These are phyloP conservation scores for Solanum megistacrolobum DNA, from an alignment of 257 asterid genomes.

Conservation along the genomic window DNA sequence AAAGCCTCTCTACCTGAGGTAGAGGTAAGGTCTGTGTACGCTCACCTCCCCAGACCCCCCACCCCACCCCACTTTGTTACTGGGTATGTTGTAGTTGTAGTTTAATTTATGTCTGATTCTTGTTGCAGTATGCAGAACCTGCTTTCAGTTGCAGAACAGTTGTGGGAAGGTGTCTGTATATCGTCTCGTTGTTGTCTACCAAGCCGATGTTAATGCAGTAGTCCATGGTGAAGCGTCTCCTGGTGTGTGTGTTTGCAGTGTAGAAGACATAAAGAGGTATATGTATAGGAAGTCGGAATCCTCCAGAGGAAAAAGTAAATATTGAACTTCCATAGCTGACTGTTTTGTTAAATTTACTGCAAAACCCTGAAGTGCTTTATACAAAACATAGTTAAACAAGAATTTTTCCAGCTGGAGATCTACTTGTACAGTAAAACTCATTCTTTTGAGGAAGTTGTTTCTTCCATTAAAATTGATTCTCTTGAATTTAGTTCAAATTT, in stretches of 20 bases:
- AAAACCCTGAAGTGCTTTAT: background rate
- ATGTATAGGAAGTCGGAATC: background rate
- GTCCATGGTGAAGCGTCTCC: slow-evolving; percentile 41
- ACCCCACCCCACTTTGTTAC: background rate
- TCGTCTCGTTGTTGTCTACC: slow-evolving; percentile 51
- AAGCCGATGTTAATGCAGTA: slow-evolving; percentile 52
- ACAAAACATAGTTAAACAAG: background rate
- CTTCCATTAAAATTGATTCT: background rate
- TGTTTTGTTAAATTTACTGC: background rate
- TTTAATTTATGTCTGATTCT: background rate
- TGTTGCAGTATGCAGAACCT: slow-evolving; percentile 60
- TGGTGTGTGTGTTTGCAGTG: background rate
- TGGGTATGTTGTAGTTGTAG: background rate
- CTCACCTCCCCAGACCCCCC: background rate
- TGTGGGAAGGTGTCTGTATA: slow-evolving; percentile 49
- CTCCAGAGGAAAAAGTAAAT: background rate
- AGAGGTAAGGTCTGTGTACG: background rate
- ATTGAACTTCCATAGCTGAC: background rate
- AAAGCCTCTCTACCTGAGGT: background rate
- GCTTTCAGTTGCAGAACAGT: slow-evolving; percentile 58
- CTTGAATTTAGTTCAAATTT: background rate
- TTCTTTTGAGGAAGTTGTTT: background rate
- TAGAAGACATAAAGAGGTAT: background rate
- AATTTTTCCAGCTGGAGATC: background rate
- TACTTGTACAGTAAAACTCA: background rate